phyloP scores from a whole-genome alignment of 2,329 filamentous ascomycete genomes.

The Ilyonectria sp. region DNA sequence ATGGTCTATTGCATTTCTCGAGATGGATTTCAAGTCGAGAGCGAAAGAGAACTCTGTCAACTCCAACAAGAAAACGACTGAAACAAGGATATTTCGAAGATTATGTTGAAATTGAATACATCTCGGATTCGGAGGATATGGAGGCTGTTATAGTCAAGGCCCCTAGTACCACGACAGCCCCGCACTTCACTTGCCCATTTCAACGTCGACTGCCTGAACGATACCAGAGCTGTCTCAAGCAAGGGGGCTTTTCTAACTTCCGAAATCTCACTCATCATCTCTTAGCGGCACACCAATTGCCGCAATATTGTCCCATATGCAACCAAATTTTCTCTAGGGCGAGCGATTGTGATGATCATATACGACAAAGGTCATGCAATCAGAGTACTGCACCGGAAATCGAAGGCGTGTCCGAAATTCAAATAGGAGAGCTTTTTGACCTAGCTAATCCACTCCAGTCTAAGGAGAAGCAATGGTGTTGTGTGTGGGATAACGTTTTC shows the following conservation, averaged over 20 bases:
- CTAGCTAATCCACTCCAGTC: neutral
- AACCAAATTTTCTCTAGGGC: neutral
- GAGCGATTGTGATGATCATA: conserved; percentile 10
- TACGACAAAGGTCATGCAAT: neutral
- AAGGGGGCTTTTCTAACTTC: conserved; percentile 4
- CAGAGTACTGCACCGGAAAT: neutral
- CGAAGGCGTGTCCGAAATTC: neutral
- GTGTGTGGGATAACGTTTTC: neutral
- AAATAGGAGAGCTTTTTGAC: neutral
- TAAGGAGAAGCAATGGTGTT: conserved; percentile 1
- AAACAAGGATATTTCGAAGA: conserved; percentile 1
- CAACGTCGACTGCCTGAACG: neutral
- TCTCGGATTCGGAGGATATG: conserved; percentile 2
- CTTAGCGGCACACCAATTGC: neutral
- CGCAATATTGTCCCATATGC: conserved; percentile 14
- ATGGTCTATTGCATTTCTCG: neutral
- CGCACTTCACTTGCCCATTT: neutral
- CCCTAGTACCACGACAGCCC: too few species aligned
- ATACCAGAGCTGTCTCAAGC: neutral
- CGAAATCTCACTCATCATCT: neutral
- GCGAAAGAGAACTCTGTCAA: neutral
- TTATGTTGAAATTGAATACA: neutral
- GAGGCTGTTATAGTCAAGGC: neutral
- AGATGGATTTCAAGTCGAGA: neutral
- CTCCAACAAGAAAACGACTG: neutral